Base-by-base conservation (phyloP, 805 yeast species). In the Candida takata region DNA sequence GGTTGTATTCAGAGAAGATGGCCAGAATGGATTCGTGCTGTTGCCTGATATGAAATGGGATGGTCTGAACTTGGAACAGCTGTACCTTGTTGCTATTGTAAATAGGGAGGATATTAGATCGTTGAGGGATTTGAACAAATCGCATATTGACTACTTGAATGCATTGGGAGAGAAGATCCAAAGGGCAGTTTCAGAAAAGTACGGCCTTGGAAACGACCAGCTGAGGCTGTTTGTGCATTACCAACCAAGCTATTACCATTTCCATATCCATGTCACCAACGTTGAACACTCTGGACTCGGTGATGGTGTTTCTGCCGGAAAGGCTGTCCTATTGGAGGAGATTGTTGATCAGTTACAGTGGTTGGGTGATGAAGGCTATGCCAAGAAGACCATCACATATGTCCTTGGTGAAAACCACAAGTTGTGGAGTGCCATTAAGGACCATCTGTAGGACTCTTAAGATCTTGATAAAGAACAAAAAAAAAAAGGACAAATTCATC, bases 1-100 rank as follows among this genome's bases (percentile, higher is more conserved):
- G 15, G 76, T 90, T n/a, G 67, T 87, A 3, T 70, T 67, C 47
- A 77, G 80, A 34, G 51, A 54, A 11, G 52, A 55, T 9, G 51
- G 58, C 10, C 45, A 49, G 0, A 55, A 54, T 29, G 87, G 88
- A 14, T 85, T 84, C 51, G 75, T 87, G 5, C 60, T 92, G 31
- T 65, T 88, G 28, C 97, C 97, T 1, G 97, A 90, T 58, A 84
- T 90, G 94, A 88, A 88, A 55, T 92, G 98, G 98, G 96, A 90
- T 55, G 78, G 83, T 4, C 62, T 68, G 33, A 75, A 76, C 20
- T 46, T 80, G 53, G 84, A 77, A 18, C 59, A 90, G 4, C 61
- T 92, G 37, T 87, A 92, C 54, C 61, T 90, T 46, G 79, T 84
- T 35, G 82, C 84, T 8, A 79, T 90, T 40, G 88, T 81, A 4